A percentile compares a stretch with the other conserved stretches of the same genome.
These are phyloP conservation scores for Coprinopsis marcescibilis DNA, from an alignment of 768 basidiomycete species.

Conservation along the genomic window DNA sequence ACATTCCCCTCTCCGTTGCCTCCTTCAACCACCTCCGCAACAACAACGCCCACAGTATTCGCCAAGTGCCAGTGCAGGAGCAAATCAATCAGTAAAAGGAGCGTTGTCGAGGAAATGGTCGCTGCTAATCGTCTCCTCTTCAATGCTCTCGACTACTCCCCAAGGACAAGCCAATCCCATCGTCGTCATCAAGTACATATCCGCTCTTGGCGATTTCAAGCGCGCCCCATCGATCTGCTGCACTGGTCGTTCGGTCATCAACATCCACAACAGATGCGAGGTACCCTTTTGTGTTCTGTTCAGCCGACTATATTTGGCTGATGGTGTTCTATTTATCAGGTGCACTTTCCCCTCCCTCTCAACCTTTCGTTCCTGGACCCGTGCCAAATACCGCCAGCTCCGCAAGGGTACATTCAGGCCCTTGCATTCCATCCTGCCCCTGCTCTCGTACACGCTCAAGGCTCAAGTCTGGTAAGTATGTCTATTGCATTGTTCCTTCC, in stretches of 20 bases:
- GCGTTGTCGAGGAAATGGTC: constrained; percentile 98
- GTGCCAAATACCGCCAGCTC: too few species aligned
- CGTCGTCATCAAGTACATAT: constrained; percentile 95
- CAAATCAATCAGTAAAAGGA: constrained; percentile 98
- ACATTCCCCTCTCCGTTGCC: constrained; percentile 95
- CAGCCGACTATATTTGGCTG: too few species aligned
- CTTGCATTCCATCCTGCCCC: too few species aligned
- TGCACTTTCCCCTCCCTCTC: too few species aligned
- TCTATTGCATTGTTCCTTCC: too few species aligned
- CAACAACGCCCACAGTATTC: constrained; percentile 93
- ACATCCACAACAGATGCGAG: constrained; percentile 98
- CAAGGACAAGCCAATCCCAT: constrained; percentile 49
- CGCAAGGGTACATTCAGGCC: too few species aligned
- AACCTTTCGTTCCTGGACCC: too few species aligned
- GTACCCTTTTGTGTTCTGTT: too few species aligned
- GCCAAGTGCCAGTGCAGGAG: constrained; percentile 92
- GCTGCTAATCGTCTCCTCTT: constrained; percentile 83
- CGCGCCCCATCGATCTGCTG: constrained; percentile 98
- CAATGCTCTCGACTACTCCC: constrained; percentile 73
- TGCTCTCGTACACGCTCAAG: too few species aligned
- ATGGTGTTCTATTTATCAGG: too few species aligned
- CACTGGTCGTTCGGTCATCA: constrained; percentile 89
- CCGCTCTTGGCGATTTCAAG: constrained; percentile 95
- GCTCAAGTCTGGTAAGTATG: too few species aligned
- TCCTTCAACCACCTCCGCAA: constrained; percentile 99